phyloP scores from a whole-genome alignment of 345 rosid genomes.

The Rubroshorea leprosula region DNA sequence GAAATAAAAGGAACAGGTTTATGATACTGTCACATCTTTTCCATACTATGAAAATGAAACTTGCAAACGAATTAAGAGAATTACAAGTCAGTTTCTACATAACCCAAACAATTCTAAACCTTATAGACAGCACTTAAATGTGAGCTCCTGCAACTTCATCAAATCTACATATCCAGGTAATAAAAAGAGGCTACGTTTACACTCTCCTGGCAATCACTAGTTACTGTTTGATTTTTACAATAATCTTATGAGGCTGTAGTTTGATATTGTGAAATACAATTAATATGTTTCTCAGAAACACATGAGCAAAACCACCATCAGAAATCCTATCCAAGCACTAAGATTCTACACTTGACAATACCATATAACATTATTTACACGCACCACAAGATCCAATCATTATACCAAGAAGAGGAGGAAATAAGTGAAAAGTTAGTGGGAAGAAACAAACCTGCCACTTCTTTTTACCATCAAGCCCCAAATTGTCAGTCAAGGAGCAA shows the following conservation, averaged over 20 bases:
- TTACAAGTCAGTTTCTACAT: no score
- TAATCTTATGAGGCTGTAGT: not conserved
- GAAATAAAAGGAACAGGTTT: not conserved
- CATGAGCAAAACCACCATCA: not conserved
- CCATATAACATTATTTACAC: not conserved
- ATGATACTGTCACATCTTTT: not conserved
- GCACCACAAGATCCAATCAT: slow-evolving; percentile 8
- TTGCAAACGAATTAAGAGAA: no score
- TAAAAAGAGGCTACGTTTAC: not conserved
- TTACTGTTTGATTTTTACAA: not conserved
- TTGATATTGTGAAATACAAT: not conserved
- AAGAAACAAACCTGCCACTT: slow-evolving; percentile 53
- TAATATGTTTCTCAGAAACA: not conserved
- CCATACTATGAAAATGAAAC: no score
- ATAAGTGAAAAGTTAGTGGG: not conserved
- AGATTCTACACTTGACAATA: slow-evolving; percentile 1
- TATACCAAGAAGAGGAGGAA: slow-evolving; percentile 8
- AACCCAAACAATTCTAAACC: no score
- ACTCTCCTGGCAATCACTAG: not conserved
- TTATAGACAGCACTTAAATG: not conserved
- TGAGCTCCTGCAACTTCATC: not conserved
- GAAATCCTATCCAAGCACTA: not conserved
- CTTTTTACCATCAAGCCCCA: slow-evolving; percentile 16
- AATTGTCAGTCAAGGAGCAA: slow-evolving; percentile 30
- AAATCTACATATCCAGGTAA: not conserved